Conservation (phyloP, 2,329 filamentous ascomycete genomes). For the Sarocladium strictum region DNA sequence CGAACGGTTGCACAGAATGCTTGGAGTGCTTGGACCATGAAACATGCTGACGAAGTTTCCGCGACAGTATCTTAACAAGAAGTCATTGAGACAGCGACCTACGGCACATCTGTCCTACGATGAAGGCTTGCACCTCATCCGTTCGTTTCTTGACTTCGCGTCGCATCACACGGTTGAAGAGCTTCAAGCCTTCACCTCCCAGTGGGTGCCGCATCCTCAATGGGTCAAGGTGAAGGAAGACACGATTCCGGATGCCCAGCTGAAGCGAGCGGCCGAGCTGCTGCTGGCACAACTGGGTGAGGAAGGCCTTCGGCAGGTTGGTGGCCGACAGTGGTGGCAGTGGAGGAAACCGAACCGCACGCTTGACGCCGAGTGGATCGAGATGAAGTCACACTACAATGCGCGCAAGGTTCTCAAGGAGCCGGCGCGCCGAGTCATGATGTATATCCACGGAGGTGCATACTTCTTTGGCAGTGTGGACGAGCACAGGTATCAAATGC, state of each 20-base stretch:
- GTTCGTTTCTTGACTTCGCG: conserved; percentile 77
- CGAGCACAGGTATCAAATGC: conserved; percentile 97
- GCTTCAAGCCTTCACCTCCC: conserved; percentile 81
- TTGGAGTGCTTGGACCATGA: not conserved
- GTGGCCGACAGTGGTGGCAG: conserved; percentile 83
- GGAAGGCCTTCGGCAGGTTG: conserved; percentile 67
- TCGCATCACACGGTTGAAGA: conserved; percentile 91
- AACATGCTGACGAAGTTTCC: conserved; percentile 10
- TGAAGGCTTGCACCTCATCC: conserved; percentile 81
- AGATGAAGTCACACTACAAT: conserved; percentile 74
- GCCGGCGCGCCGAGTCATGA: conserved; percentile 66
- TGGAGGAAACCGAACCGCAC: conserved; percentile 62
- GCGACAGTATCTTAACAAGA: conserved; percentile 72
- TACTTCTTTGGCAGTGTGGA: conserved; percentile 96
- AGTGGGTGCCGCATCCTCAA: conserved; percentile 83
- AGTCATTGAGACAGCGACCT: conserved; percentile 68
- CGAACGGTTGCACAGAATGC: not conserved
- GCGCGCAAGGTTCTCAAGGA: conserved; percentile 60
- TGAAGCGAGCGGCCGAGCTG: conserved; percentile 59
- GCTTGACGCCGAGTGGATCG: conserved; percentile 87
- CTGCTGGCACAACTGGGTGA: conserved; percentile 71
- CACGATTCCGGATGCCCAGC: conserved; percentile 56
- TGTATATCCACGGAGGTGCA: conserved; percentile 90
- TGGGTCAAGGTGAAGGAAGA: conserved; percentile 79
- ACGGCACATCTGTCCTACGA: conserved; percentile 92